Percentiles rank a stretch among this genome's conserved stretches.
These are phyloP conservation scores for Dactylellina leptospora DNA, from an alignment of 2,329 filamentous ascomycete species.

Conservation along the genomic window DNA sequence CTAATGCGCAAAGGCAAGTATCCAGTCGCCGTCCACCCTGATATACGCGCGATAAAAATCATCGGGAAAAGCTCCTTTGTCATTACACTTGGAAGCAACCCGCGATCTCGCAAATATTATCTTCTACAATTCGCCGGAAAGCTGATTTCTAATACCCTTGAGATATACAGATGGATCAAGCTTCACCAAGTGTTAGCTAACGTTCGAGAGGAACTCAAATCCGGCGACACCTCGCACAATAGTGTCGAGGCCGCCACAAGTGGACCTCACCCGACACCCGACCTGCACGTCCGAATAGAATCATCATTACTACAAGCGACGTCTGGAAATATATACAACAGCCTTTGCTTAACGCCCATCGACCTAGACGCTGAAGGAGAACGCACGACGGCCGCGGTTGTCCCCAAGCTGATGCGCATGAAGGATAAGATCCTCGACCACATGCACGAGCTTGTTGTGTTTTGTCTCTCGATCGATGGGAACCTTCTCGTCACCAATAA, in stretches of 20 bases:
- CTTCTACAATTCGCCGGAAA: no score
- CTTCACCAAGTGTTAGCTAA: conserved; percentile 46
- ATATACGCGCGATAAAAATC: conserved; percentile 10
- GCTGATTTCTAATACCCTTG: conserved; percentile 34
- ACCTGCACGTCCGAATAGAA: conserved; percentile 40
- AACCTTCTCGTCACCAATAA: conserved; percentile 51
- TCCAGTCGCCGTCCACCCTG: not conserved
- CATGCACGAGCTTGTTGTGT: conserved; percentile 48
- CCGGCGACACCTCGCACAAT: conserved; percentile 23
- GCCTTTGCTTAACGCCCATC: conserved; percentile 25
- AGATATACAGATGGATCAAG: conserved; percentile 36
- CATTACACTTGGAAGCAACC: not conserved
- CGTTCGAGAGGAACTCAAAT: conserved; percentile 38
- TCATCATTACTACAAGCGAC: conserved; percentile 34
- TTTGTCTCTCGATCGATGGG: conserved; percentile 45
- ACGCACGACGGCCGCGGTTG: conserved; percentile 2
- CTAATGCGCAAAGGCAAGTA: conserved; percentile 44
- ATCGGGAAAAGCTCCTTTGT: not conserved
- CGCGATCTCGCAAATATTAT: no score
- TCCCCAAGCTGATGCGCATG: conserved; percentile 48
- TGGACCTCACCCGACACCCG: conserved; percentile 17
- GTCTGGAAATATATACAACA: conserved; percentile 33
- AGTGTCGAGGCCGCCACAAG: conserved; percentile 31
- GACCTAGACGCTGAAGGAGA: conserved; percentile 6
- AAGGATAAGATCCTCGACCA: conserved; percentile 51